Evolutionary conservation across 306 rosid species (phyloP).

Genomic region (Datisca glomerata): DNA sequence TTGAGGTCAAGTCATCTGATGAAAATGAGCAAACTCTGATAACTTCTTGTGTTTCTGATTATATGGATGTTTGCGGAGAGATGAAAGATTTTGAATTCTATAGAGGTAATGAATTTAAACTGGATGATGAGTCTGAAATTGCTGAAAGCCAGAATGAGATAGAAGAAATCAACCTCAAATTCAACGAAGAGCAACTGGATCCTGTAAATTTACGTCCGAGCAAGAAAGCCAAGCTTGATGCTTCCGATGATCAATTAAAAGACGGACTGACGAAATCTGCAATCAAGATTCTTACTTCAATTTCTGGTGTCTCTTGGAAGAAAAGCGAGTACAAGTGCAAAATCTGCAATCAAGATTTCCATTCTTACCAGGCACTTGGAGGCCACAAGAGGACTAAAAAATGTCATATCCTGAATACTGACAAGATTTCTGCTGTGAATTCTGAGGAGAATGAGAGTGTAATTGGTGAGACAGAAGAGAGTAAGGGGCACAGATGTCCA

Average conservation of each 20-base stretch:
- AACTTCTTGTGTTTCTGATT: background rate
- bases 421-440: background rate
- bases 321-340: constrained; percentile 1
- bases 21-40: background rate
- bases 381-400: background rate
- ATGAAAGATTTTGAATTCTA: too few species aligned
- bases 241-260: too few species aligned
- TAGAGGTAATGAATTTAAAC: too few species aligned
- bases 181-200: too few species aligned
- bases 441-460: background rate
- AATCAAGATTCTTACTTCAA: background rate
- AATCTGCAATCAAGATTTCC: background rate
- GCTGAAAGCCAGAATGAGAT: too few species aligned
- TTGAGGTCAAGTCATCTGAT: background rate
- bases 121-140: too few species aligned
- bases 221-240: too few species aligned
- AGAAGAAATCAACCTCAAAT: too few species aligned
- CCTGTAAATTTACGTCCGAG: too few species aligned
- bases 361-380: constrained; percentile 1
- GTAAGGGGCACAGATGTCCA: background rate
- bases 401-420: too few species aligned
- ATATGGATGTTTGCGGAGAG: too few species aligned
- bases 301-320: background rate
- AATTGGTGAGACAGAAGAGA: background rate
- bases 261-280: too few species aligned